Evolutionary conservation across 176 grass and related monocot species (phyloP), one percentile per base, ranked within the genome.

Genomic region (Avena atlantica): DNA sequence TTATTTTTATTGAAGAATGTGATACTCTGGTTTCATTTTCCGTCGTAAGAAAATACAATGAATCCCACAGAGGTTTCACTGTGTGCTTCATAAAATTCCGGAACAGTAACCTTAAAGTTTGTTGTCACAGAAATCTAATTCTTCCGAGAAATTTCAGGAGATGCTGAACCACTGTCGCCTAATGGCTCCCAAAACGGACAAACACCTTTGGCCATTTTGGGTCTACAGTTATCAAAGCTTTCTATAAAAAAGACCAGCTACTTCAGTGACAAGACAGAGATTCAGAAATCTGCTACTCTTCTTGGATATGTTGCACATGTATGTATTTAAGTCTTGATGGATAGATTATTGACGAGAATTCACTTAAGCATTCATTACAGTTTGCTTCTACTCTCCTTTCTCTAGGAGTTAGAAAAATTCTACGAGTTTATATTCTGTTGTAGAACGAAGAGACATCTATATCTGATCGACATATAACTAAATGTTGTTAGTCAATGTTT

Each of bases 261-360:
- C 87, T 96, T 96, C 70, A 84, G 90, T 81, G 97, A 96, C 62
- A 96, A 94, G 89, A 92, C 92, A 78, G 92, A 93, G 67, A 24
- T 93, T 81, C 92, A 93, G 74, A 91, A 82, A 56, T 90, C 89
- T 88, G 89, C 90, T 47, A 90, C 83, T 83, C 92, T 83, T 84
- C 84, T 99, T 58, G 92, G 97, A 79, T 99, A 91, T 91, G 89
- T 86, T 84, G 89, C 92, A 60, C 94, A 99, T 92, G 97, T 94
- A 94, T 87, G 94, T 85, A 70, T 78, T 37, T 76, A 21, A 79
- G 76, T 68, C 14, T 76, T 81, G 59, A 74, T 72, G 45, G 47
- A 59, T 91, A 83, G 12, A n/a, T 73, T 23, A 20, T 70, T 6
- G 14, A 84, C 36, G 76, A 60, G 51, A 47, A 75, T 50, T 60